Base-by-base conservation (phyloP, 257 asterid genomes). In the Ilex aquifolium region DNA sequence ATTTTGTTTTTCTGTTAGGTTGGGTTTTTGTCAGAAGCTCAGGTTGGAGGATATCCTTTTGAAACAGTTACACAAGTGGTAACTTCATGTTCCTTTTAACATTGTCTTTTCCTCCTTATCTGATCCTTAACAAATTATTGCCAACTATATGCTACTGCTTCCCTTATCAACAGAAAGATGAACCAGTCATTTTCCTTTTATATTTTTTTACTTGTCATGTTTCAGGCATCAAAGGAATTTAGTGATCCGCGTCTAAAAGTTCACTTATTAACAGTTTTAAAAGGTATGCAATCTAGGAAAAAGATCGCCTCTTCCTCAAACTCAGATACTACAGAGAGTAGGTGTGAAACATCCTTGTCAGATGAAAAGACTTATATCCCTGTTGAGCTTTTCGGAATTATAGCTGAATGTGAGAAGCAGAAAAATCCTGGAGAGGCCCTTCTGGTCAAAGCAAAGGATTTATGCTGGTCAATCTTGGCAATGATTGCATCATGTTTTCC, bases 381-480 rank as follows among this genome's bases (percentile, higher is more conserved):
- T 13, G 87, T 85, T 63, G 99, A 93, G 72, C 79, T 93, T 81
- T 93, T 93, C 81, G 95, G 83, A 68, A 90, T 90, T 62, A 81
- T 90, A 71, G 97, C 97, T 1, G 96, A 87, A 69, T 90, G 99
- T 75, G 99, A 93, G 74, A 90, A 81, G 65, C 79, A 73, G 65
- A 86, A 83, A 79, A 85, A 73, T 71, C 95, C 99, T 52, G 99
- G 99, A 66, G 86, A 85, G 76, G 94, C 91, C 60, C 95, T 93
- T 77, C 97, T 93, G 63, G 74, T 83, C 66, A 86, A 90, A 78
- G 97, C 99, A 58, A 90, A 93, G 83, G 84, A 93, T 80, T 76
- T 93, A 77, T 62, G 97, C 83, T 93, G 99, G 99, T 82, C 99
- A 30, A 82, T 93, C 74, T 78, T 93, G 87, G 99, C 97, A 61